A percentile compares a stretch with the other conserved stretches of the same genome.
Conservation (phyloP, 768 basidiomycete species). For the Asterophora lycoperdoides region DNA sequence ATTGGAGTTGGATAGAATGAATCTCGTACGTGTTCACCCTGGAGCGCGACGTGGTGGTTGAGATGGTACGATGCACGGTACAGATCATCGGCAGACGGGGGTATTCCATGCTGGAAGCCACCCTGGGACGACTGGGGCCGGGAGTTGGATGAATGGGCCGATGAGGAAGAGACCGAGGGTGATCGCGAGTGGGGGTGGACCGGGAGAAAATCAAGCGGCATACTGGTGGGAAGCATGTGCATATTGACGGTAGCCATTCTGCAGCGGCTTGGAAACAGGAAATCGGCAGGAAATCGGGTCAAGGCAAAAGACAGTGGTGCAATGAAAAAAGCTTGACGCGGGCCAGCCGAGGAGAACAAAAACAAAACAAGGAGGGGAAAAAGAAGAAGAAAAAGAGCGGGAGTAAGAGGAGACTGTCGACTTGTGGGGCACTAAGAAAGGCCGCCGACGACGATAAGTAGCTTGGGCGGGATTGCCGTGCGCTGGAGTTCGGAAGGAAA, state of each 20-base stretch:
- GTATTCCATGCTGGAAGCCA: conserved; percentile 43
- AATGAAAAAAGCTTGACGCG: conserved; percentile 34
- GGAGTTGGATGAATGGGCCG: conserved; percentile 67
- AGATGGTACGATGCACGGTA: conserved; percentile 64
- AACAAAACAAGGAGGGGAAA: conserved; percentile 18
- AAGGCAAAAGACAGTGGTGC: conserved; percentile 34
- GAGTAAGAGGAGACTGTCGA: conserved; percentile 14
- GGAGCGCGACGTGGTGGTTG: conserved; percentile 41
- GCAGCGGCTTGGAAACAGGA: conserved; percentile 12
- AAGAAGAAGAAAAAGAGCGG: conserved; percentile 18
- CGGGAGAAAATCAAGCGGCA: conserved; percentile 71
- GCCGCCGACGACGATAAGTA: conserved; percentile 34
- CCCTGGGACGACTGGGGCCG: conserved; percentile 80
- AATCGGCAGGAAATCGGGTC: too few species aligned
- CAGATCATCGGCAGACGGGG: conserved; percentile 59
- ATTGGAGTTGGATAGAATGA: conserved; percentile 15
- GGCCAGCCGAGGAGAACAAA: conserved; percentile 52
- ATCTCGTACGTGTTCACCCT: conserved; percentile 40
- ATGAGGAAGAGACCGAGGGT: conserved; percentile 72
- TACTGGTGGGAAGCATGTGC: conserved; percentile 63
- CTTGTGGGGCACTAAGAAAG: conserved; percentile 25
- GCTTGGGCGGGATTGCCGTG: conserved; percentile 30
- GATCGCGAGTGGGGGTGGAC: conserved; percentile 63
- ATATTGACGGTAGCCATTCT: conserved; percentile 72
- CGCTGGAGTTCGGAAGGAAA: conserved; percentile 25